Evolutionary conservation across 2,329 filamentous ascomycete genomes (phyloP), one percentile per base, ranked within the genome.

Genomic region (Aspergillus ochraceoroseus): DNA sequence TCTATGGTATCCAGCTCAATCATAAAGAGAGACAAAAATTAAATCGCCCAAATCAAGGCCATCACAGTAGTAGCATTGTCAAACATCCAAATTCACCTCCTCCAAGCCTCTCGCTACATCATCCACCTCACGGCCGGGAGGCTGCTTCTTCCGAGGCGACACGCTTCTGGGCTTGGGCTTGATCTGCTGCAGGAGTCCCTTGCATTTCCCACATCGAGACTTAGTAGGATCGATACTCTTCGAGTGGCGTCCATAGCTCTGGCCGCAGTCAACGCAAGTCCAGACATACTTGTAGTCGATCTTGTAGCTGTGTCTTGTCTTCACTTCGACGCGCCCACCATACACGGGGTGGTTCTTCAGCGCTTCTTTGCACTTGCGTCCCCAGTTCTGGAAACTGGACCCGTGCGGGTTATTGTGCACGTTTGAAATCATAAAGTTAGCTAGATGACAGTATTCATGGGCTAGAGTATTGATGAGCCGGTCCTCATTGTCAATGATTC

Each of bases 271-370:
- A 3, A 62, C 67, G 60, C 90, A 96, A 28, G 76, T 71, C 90
- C 92, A 96, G 13, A 89, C 68, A 59, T 90, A 98, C 68, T 90
- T 94, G 70, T 87, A 95, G 53, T 89, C 83, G 56, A 96, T 96
- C 34, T 82, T 77, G 62, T 95, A 98, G 20, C 72, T 77, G 64
- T 98, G 90, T 58, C 86, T 94, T 0, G 89, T 95, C 1, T 88
- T 95, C 13, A 96, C 87, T 22, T 82, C 68, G 29, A 95, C 67
- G 2, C 59, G 76, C 2, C 78, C 71, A 32, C 75, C 59, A 2
- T 69, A 73, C 51, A 89, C 85, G 0, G 71, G 72, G 2, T 70
- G 56, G 15, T 53, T 41, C 32, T 53, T 53, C 29, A 70, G 47
- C 18, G 60, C 62, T 19, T 55, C 47, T 9, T 58, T 64, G 47